Evolutionary conservation across 306 rosid genomes (phyloP), one percentile per base, ranked within the genome.

Genomic region (Ormosia semicastrata): DNA sequence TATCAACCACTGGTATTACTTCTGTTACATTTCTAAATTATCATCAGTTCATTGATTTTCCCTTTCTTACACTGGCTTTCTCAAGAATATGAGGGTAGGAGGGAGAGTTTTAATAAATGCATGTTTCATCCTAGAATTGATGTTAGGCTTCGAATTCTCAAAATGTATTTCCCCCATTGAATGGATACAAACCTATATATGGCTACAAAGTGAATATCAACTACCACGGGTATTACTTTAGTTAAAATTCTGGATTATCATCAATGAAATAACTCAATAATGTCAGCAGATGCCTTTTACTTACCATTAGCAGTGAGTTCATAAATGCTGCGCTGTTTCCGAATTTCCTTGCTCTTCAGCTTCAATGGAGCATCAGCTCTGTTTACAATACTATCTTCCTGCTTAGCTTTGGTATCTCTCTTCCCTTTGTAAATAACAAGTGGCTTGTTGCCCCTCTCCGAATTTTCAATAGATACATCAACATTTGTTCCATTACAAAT

Each of bases 301-400:
- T 88, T 79, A 91, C 93, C 96, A 83, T 77, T 78, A 52, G 69
- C 86, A 7, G 91, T 85, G 71, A 91, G 83, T 34, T 91, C 93
- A 85, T 89, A 76, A 40, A 91, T 88, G 84, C 91, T 89, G 54
- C 91, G 93, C 80, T 86, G 90, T 80, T 88, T 86, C 56, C 70
- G 84, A 76, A 74, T 74, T 85, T 85, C 90, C 86, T 84, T 87
- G 73, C 71, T 39, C 86, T 86, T 89, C 43, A 57, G 71, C 87
- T 86, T 87, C 66, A 53, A 29, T 24, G 69, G 87, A 84, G 68
- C 65, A 77, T 66, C 66, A 73, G 53, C 49, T 78, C 49, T 47
- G 14, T 41, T 84, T 46, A 80, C 77, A 73, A 40, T 81, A 39
- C 44, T 29, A 78, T 37, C 34, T 72, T 56, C 87, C 47, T 66